These are phyloP conservation scores for Prunus yedoensis DNA, from an alignment of 331 rosid genomes.

Conservation along the genomic window DNA sequence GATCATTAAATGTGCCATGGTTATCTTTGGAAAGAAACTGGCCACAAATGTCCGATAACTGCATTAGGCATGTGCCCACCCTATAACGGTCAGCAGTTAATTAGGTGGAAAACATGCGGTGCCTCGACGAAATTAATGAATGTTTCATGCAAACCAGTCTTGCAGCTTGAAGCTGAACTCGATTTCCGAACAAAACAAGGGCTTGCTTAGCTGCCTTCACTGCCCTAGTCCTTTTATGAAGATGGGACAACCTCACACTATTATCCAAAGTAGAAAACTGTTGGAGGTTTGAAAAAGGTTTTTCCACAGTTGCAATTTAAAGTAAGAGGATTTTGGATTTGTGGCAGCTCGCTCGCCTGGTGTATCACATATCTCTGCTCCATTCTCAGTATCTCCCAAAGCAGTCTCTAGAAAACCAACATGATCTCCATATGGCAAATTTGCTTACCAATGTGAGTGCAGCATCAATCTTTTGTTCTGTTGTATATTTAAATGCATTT, in stretches of 20 bases:
- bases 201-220: slow-evolving; percentile 2
- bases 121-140: neutral
- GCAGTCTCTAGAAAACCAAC: neutral
- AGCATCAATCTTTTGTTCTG: neutral
- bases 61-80: neutral
- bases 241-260: neutral
- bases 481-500: neutral
- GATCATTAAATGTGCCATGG: neutral
- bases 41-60: neutral
- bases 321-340: neutral
- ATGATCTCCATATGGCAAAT: neutral
- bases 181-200: neutral
- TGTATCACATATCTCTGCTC: neutral
- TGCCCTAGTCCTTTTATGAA: neutral
- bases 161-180: neutral
- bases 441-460: too few relatives aligned
- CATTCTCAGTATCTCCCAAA: neutral
- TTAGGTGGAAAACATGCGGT: neutral
- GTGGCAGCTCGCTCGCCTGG: neutral
- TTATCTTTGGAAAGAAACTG: neutral
- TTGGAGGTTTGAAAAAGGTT: neutral
- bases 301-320: neutral
- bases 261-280: neutral
- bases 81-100: neutral
- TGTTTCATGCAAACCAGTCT: neutral